Evolutionary conservation across 768 basidiomycete species (phyloP), one percentile per base, ranked within the genome.

Genomic region (Podaxis rugospora): DNA sequence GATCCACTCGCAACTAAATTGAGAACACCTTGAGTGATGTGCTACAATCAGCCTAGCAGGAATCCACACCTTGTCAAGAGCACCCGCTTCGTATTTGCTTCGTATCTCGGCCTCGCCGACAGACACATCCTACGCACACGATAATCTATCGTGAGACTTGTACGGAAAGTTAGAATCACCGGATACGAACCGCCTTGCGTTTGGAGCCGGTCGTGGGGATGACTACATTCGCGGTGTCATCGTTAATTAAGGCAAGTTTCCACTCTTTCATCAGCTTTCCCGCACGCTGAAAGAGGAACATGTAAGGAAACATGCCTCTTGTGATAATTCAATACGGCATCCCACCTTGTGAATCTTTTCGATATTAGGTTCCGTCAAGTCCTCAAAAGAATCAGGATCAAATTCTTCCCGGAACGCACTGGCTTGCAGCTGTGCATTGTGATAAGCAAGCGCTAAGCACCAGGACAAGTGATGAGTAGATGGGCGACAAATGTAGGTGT

Each of bases 371-470:
- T 81, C 70, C 0, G 95, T 94, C 65, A 88, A 74, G 72, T 99
- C 96, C 64, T 91, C 87, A 62, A 93, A 92, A 0, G 83, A 74
- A 59, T 86, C 83, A 1, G 82, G 77, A 69, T 96, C 87, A 64
- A 88, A 97, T 61, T 94, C 86, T 69, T 97, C 92, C 55, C 91
- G 86, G 74, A 98, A 95, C 0, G 97, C 97, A 57, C 86, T 87
- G 6, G 96, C 93, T 74, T 97, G 88, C 6, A 98, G 81, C 67
- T 95, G 91, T 18, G 86, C 90, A 71, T 95, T 94, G 69, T 95
- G 92, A 66, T 85, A 93, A 11, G 88, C 88, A 56, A 98, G 82
- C 4, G 91, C 92, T 93, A 66, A 44, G 58, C 44, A 61, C 16
- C 32, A 3, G 36, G 32, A 61, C 52, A 57, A 63, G 14, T n/a